Percentiles rank a stretch among this genome's conserved stretches.
These are phyloP conservation scores for Quercus wislizeni DNA, from an alignment of 306 rosid genomes.

Conservation along the genomic window DNA sequence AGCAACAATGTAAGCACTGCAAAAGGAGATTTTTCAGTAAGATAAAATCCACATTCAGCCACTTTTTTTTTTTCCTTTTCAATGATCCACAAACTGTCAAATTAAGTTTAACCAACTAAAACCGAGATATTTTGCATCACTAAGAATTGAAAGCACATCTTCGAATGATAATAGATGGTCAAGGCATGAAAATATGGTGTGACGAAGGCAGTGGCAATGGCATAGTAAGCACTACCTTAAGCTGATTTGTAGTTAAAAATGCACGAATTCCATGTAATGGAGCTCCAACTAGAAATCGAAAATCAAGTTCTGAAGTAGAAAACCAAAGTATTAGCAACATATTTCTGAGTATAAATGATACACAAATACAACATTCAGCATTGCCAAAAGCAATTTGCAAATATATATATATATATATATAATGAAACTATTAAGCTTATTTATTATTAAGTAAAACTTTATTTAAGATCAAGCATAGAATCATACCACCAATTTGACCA, in stretches of 20 bases:
- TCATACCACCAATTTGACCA: constrained; percentile 90
- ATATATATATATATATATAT: background rate
- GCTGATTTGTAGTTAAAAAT: constrained; percentile 91
- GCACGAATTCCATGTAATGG: constrained; percentile 95
- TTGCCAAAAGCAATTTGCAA: constrained; percentile 1
- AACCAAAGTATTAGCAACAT: constrained; percentile 23
- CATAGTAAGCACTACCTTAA: constrained; percentile 44
- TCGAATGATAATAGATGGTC: constrained; percentile 4
- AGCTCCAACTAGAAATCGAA: constrained; percentile 91
- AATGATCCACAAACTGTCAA: background rate
- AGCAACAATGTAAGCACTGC: background rate
- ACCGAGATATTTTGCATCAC: background rate
- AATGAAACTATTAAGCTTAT: background rate
- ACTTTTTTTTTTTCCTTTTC: background rate
- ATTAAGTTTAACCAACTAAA: background rate
- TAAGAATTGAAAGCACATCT: background rate
- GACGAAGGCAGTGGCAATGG: constrained; percentile 1
- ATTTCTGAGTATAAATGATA: constrained; percentile 1
- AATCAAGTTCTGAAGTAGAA: constrained; percentile 85
- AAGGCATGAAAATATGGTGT: constrained; percentile 14
- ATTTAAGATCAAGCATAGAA: constrained; percentile 24
- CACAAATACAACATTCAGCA: constrained; percentile 5
- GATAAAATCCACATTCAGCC: background rate
- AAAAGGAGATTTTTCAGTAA: background rate
- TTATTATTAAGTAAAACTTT: background rate